Conservation (phyloP, 2,329 filamentous ascomycete genomes). For the Tolypocladium endophyticum region DNA sequence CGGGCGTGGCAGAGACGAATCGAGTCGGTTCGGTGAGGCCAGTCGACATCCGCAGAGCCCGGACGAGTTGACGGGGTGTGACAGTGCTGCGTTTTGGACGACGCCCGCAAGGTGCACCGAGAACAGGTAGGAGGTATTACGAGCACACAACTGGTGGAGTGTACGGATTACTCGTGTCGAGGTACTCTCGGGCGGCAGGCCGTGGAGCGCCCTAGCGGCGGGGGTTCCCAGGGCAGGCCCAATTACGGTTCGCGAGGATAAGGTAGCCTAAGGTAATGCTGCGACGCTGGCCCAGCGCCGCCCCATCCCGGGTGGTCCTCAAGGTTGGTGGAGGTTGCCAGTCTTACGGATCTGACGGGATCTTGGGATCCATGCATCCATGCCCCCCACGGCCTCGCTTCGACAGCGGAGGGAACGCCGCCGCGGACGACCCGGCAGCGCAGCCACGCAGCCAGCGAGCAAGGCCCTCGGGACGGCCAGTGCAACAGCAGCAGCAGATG, state of each 20-base stretch:
- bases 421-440: no score
- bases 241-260: neutral
- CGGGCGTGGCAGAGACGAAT: neutral
- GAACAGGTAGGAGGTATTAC: neutral
- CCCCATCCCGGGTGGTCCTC: neutral
- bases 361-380: neutral
- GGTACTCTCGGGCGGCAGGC: neutral
- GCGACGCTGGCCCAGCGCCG: neutral
- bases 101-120: neutral
- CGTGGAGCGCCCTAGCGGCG: neutral
- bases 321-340: neutral
- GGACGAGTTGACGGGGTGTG: neutral
- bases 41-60: neutral
- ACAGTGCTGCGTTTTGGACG: neutral
- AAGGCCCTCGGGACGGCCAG: neutral
- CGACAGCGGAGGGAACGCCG: neutral
- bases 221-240: neutral
- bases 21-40: neutral
- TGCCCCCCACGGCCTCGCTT: neutral
- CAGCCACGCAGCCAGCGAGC: neutral
- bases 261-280: neutral
- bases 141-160: neutral
- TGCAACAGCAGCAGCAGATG: no score
- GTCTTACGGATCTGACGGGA: neutral
- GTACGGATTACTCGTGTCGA: neutral